Evolutionary conservation across 371 early-diverging fungal genomes (phyloP).

Genomic region (Lichtheimia ramosa): DNA sequence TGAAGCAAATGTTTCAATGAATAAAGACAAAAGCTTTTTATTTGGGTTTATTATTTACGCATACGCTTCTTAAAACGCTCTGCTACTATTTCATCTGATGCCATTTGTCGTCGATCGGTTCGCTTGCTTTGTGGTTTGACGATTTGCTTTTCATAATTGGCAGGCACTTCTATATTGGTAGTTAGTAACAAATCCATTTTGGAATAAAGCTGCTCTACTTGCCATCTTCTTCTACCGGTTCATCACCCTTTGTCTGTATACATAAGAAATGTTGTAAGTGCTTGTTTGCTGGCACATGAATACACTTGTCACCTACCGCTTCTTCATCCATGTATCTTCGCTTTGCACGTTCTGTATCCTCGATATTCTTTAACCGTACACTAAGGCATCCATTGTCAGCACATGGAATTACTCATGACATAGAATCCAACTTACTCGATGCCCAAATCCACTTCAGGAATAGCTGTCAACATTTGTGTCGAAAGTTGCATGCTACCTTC

Average conservation of each 20-base stretch:
- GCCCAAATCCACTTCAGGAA: constrained; percentile 93
- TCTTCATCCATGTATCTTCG: constrained; percentile 51
- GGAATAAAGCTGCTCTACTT: constrained; percentile 6
- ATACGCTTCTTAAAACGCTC: constrained; percentile 83
- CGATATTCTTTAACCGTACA: constrained; percentile 76
- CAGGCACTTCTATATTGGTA: constrained; percentile 20
- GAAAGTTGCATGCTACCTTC: constrained; percentile 90
- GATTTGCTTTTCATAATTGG: constrained; percentile 36
- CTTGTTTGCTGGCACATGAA: no score
- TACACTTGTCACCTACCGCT: not conserved
- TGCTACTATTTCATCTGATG: constrained; percentile 79
- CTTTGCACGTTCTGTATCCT: constrained; percentile 83
- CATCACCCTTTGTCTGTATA: not conserved
- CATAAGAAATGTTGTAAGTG: not conserved
- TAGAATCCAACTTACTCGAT: constrained; percentile 61
- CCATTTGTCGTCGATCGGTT: constrained; percentile 54
- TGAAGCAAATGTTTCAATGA: constrained; percentile 67
- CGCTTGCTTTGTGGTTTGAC: constrained; percentile 32
- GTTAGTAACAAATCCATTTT: no score
- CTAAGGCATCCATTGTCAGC: constrained; percentile 29
- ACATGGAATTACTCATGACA: not conserved
- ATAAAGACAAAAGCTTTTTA: not conserved
- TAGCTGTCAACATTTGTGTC: constrained; percentile 88
- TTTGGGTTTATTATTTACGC: constrained; percentile 31
- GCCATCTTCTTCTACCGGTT: constrained; percentile 10